Percentiles rank a stretch among this genome's conserved stretches.
Evolutionary conservation across 108 stramenopile genomes (phyloP).

Genomic region (Conticribra weissflogii): DNA sequence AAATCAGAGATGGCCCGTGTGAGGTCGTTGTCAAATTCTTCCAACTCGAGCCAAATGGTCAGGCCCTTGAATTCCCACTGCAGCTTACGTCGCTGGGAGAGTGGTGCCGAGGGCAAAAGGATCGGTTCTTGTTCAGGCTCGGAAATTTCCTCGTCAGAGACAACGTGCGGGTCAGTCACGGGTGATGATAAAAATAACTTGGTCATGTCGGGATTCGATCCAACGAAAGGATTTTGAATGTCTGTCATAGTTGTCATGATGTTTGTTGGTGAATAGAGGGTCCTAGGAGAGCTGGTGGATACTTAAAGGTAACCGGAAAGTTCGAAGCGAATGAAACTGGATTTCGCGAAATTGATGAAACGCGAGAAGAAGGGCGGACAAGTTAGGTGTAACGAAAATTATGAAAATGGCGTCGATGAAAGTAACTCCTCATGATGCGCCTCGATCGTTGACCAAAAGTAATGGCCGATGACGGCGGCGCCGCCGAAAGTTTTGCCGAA

Average conservation of each 20-base stretch:
- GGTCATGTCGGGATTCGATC: slow-evolving; percentile 14
- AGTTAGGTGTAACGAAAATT: neutral
- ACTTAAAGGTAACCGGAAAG: neutral
- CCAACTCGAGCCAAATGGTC: slow-evolving; percentile 56
- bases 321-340: neutral
- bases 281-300: neutral
- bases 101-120: neutral
- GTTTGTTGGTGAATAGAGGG: neutral
- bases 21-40: slow-evolving; percentile 52
- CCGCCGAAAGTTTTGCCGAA: neutral
- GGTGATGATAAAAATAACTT: slow-evolving; percentile 4
- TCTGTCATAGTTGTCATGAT: neutral
- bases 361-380: neutral
- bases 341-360: neutral
- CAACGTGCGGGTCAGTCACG: neutral
- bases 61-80: slow-evolving; percentile 61
- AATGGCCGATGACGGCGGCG: neutral
- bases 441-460: neutral
- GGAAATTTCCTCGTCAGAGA: slow-evolving; percentile 12
- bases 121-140: neutral
- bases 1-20: slow-evolving; percentile 33
- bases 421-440: neutral
- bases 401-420: neutral
- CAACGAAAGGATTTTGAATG: neutral
- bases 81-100: slow-evolving; percentile 24